Evolutionary conservation across 2,329 filamentous ascomycete species (phyloP), one percentile per base, ranked within the genome.

Genomic region (Fusarium phyllophilum): DNA sequence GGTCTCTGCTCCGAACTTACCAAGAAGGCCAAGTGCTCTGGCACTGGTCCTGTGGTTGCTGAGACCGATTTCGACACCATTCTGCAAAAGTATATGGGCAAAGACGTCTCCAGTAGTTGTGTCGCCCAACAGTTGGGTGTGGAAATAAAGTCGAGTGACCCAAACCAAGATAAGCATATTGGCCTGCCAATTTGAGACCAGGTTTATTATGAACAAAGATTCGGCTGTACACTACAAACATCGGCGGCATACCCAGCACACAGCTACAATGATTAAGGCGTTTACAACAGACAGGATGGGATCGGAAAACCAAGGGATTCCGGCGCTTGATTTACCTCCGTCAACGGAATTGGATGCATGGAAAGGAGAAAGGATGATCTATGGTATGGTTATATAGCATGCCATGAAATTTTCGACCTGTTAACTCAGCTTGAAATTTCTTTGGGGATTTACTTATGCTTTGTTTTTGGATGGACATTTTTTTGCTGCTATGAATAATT

Each of bases 21-120:
- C 74, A 94, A 95, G 81, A 99, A 99, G 85, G 96, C 96, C 66
- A 96, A 96, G 80, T 99, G 96, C 82, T 97, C 95, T 1, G 94
- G 97, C 76, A 92, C 89, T 24, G 96, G 96, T 22, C 94, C 97
- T 18, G 94, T 97, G 24, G 93, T 99, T 31, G 92, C 95, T 71
- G 92, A 97, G 84, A 90, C 90, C 62, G 95, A 98, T 78, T 97
- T 98, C 77, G 93, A 97, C 79, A 89, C 87, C 45, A 93, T 95
- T 59, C 87, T 96, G 84, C 88, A 86, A 70, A 91, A 91, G 80
- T 91, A 90, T 74, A 86, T 90, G 75, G 86, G 88, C 78, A 83
- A 84, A 70, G 81, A 84, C 29, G 79, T 78, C 33, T 79, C 81
- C 11, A 77, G 80, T 15, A 79, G 79, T 24, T 80, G 79, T 55